Base-by-base conservation (phyloP, 1,139 yeast genomes). In the Geotrichum macrosporum region DNA sequence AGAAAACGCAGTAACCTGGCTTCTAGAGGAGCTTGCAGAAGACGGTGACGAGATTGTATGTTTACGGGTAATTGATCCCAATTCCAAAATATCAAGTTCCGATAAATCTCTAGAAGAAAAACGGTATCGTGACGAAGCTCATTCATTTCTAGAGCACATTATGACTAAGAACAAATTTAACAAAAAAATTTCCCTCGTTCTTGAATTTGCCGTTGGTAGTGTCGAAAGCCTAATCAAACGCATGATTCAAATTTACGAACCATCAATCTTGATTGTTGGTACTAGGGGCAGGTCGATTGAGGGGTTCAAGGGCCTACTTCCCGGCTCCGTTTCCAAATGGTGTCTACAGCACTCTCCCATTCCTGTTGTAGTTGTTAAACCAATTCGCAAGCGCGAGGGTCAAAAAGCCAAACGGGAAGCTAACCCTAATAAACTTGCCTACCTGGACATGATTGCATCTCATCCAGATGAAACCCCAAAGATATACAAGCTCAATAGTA, bases 21-120 rank as follows among this genome's bases (percentile, higher is more conserved):
- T 81, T 5, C 69, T 82, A 50, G 81, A 78, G 47, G 82, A 81
- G 55, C 70, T 81, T 69, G 71, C 77, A n/a, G 72, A 73, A 33
- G 75, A 80, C 57, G 84, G 84, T n/a, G 88, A 81, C 59, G 80
- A 83, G 19, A 65, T 81, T n/a, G 73, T 81, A 3, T 74, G 82
- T 35, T 61, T 81, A 20, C 76, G 80, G 48, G 87, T 79, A 1
- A 63, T 81, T 35, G 80, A 80, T 46, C 68, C 69, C n/a, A 21
- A 35, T n/a, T 37, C 47, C 9, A 44, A 38, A 15, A 31, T 44
- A 16, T 15, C 35, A 1, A 38, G 34, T 39, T 37, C 42, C 5
- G 47, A 44, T 4, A 37, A 38, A 29, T 38, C 38, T 13, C 30
- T 36, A 3, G 19, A 74, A 70, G 57, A 70, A 64, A 53, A 61